phyloP scores from a whole-genome alignment of 2,329 filamentous ascomycete genomes.

The Sordariomycetes sp. region DNA sequence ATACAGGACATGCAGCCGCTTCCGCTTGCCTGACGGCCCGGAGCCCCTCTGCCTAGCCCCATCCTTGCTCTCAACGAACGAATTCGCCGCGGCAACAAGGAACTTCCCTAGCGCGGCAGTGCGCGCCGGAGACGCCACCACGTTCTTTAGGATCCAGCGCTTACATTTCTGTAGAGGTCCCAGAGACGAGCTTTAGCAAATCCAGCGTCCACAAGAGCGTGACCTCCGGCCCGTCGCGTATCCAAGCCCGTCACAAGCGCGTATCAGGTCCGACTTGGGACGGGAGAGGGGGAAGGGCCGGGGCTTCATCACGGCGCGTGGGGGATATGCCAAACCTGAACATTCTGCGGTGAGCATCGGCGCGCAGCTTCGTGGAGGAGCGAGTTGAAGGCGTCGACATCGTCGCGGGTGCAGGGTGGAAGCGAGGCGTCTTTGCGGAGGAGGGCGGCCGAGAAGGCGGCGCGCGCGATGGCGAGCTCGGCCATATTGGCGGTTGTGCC shows the following conservation, averaged over 20 bases:
- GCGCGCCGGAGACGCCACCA: slow-evolving; percentile 57
- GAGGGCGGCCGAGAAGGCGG: slow-evolving; percentile 63
- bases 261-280: slow-evolving; percentile 9
- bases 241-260: not conserved
- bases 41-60: not conserved
- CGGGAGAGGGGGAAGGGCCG: not conserved
- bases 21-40: slow-evolving; percentile 33
- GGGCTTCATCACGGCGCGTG: not conserved
- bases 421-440: slow-evolving; percentile 51
- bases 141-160: slow-evolving; percentile 68
- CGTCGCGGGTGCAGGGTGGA: slow-evolving; percentile 58
- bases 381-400: slow-evolving; percentile 59
- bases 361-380: slow-evolving; percentile 53
- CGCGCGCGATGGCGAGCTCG: slow-evolving; percentile 67
- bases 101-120: slow-evolving; percentile 64
- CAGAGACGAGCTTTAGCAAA: not conserved
- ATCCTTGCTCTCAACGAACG: slow-evolving; percentile 24
- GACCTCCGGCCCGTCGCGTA: not conserved
- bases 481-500: slow-evolving; percentile 36
- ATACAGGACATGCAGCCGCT: slow-evolving; percentile 66
- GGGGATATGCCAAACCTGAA: slow-evolving; percentile 64
- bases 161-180: slow-evolving; percentile 62
- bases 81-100: slow-evolving; percentile 56
- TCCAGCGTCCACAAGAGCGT: not conserved
- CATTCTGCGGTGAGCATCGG: slow-evolving; percentile 68